phyloP scores from a whole-genome alignment of 805 yeast genomes.

The Millerozyma acaciae region DNA sequence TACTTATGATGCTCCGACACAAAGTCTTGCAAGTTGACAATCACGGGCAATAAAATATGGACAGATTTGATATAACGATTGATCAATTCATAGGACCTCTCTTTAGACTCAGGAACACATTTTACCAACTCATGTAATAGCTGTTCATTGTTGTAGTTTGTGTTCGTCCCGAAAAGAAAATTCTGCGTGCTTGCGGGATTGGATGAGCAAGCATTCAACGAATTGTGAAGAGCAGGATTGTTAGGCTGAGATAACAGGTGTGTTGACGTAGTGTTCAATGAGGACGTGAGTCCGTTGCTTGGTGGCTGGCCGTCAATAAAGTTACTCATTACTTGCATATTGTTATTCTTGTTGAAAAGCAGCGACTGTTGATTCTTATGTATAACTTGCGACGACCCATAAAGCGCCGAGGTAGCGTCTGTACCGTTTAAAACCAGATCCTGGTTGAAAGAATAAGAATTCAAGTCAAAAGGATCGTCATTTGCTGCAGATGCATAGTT shows the following conservation, averaged over 20 bases:
- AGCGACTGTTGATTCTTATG: constrained; percentile 10
- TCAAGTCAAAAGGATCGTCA: constrained; percentile 32
- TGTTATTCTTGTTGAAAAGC: constrained; percentile 9
- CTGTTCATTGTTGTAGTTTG: constrained; percentile 32
- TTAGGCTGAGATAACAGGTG: constrained; percentile 1
- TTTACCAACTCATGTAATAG: constrained; percentile 35
- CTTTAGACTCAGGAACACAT: constrained; percentile 42
- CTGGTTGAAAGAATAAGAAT: constrained; percentile 28
- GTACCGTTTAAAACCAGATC: constrained; percentile 7
- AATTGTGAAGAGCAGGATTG: constrained; percentile 20
- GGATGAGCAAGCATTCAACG: constrained; percentile 27
- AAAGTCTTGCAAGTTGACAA: constrained; percentile 44
- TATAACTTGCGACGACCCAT: background rate
- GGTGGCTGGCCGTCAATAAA: constrained; percentile 12
- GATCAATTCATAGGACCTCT: constrained; percentile 44
- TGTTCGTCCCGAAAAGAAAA: constrained; percentile 37
- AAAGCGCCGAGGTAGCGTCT: constrained; percentile 1
- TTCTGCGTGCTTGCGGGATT: constrained; percentile 32
- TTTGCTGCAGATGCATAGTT: constrained; percentile 16
- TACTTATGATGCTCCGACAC: constrained; percentile 43
- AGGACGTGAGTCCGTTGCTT: background rate
- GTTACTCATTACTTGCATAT: constrained; percentile 10
- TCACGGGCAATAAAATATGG: constrained; percentile 52
- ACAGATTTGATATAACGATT: constrained; percentile 49
- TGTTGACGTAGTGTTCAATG: background rate